These are phyloP conservation scores for Penicillium brevicompactum DNA, from an alignment of 2,329 filamentous ascomycete species.

Conservation along the genomic window DNA sequence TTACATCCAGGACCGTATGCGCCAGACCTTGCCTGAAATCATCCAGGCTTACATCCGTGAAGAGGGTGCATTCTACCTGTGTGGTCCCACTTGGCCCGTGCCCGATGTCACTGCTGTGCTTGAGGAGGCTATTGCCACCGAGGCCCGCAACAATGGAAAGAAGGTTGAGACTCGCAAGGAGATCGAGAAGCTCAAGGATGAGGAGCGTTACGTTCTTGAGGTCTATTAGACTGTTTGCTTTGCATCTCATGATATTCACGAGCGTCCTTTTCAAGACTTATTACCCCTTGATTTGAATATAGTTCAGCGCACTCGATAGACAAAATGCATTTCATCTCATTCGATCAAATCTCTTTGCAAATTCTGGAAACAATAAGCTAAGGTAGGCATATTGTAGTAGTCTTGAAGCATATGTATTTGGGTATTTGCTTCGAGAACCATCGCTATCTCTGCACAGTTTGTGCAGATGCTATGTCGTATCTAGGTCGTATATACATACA, in stretches of 20 bases:
- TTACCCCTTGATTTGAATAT: conserved; percentile 22
- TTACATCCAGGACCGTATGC: conserved; percentile 98
- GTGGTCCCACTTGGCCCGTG: conserved; percentile 97
- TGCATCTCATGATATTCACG: conserved; percentile 17
- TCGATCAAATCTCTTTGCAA: neutral
- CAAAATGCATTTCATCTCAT: conserved; percentile 16
- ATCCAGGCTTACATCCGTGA: conserved; percentile 82
- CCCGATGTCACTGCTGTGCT: conserved; percentile 93
- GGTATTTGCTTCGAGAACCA: conserved; percentile 16
- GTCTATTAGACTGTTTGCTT: conserved; percentile 69
- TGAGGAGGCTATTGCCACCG: conserved; percentile 82
- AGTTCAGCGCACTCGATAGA: conserved; percentile 25
- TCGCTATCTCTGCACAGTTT: conserved; percentile 3
- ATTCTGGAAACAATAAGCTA: too few relatives aligned
- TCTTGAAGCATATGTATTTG: conserved; percentile 11
- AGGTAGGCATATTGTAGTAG: neutral
- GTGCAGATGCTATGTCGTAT: conserved; percentile 10
- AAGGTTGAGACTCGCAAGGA: conserved; percentile 86
- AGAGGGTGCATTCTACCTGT: conserved; percentile 93
- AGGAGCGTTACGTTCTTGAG: conserved; percentile 90
- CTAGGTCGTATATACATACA: conserved; percentile 17
- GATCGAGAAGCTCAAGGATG: conserved; percentile 97
- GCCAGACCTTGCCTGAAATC: conserved; percentile 80
- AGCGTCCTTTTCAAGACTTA: conserved; percentile 19
- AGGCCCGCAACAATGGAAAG: conserved; percentile 68